Evolutionary conservation across 768 basidiomycete species (phyloP), one percentile per base, ranked within the genome.

Genomic region (Coprinopsis sp.): DNA sequence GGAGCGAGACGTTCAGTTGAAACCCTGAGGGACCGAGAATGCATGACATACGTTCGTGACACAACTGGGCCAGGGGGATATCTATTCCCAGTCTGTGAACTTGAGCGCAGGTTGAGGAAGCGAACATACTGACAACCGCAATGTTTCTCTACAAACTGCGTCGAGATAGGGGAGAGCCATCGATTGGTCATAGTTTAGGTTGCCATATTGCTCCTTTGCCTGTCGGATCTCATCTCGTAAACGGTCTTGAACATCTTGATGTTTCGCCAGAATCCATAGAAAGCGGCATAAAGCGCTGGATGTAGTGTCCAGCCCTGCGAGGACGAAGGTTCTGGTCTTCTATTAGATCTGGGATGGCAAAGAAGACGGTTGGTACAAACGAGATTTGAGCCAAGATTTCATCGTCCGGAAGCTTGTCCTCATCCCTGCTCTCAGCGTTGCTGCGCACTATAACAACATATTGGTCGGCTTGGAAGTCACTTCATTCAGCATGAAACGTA

Each of bases 221-320:
- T 64, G 56, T 2, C 44, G n/a, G 27, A 74, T 53, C 37, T 73
- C 72, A 10, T 51, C 37, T 14, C 72, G 61, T 2, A 75, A 55
- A 30, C 53, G 67, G 1, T 59, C 57, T 54, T 77, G 75, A 11
- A 59, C 64, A 2, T 70, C 64, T 4, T 60, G 64, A 42, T 69
- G 61, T 11, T 57, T 37, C 0, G 69, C 51, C 1, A 75, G 60
- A 0, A 68, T 36, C 28, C 58, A 52, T 1, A 77, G 45, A 2
- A 60, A 64, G 4, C 69, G 64, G 1, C 60, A 54, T 2, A 76
- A 49, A 3, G 68, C 66, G 3, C 54, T 61, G 1, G 72, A 70
- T 0, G 71, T 73, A 2, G 72, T 74, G 47, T 75, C 73, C 46
- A 64, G 68, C 1, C 64, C 71, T 0, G 69, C 71, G 44, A 72